Evolutionary conservation across 208 protist species (phyloP).

Genomic region (Wallacemonas sp.): DNA sequence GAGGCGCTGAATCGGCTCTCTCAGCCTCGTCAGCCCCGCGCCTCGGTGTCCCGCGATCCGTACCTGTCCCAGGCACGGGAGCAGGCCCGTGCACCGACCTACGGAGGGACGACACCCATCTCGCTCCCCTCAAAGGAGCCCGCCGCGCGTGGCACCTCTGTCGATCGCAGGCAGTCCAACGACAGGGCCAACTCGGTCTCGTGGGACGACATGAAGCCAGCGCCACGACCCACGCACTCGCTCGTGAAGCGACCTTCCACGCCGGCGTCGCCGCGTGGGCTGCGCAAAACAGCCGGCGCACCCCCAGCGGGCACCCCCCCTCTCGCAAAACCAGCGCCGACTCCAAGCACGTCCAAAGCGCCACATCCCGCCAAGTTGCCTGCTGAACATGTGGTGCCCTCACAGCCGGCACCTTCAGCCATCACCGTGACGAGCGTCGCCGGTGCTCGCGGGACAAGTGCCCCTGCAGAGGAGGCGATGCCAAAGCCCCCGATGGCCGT

Average conservation of each 20-base stretch:
- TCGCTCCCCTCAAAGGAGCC: background rate
- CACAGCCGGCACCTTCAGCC: background rate
- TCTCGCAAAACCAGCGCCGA: no score
- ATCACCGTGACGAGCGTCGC: no score
- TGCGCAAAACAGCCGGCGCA: background rate
- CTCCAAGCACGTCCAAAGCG: no score
- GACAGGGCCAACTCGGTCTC: background rate
- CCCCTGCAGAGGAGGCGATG: slow-evolving; percentile 4
- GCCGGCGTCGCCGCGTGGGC: background rate
- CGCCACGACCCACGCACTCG: background rate
- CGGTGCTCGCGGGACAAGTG: no score
- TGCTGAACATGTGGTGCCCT: background rate
- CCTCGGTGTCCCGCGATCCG: background rate
- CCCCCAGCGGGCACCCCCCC: no score
- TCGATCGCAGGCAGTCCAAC: background rate
- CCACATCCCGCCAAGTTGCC: no score
- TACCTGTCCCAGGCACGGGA: background rate
- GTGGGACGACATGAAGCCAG: slow-evolving; percentile 4
- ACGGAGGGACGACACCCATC: slow-evolving; percentile 8
- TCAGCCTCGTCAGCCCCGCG: background rate
- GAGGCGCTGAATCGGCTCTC: slow-evolving; percentile 3
- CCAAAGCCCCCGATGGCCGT: slow-evolving; percentile 16
- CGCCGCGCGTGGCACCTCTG: background rate
- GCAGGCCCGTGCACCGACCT: background rate
- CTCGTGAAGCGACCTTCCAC: background rate